Percentiles rank a stretch among this genome's conserved stretches.
Evolutionary conservation across 352 stramenopile genomes (phyloP).

Genomic region (Phytophthora sp.): DNA sequence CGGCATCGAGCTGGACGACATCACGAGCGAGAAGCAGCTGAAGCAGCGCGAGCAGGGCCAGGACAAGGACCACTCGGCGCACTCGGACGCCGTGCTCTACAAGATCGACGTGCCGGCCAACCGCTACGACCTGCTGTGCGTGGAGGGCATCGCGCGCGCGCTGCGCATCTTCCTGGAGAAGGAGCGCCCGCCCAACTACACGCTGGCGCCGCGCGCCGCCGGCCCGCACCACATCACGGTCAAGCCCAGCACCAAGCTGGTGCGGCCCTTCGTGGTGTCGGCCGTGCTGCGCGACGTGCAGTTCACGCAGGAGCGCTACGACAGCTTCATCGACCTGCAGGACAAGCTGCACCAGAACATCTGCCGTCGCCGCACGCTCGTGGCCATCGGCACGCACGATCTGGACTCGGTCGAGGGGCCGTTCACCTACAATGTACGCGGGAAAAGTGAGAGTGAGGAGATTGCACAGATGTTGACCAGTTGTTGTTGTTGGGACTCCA

Average conservation of each 20-base stretch:
- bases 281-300: constrained; percentile 96
- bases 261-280: constrained; percentile 98
- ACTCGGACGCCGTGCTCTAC: constrained; percentile 96
- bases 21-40: constrained; percentile 89
- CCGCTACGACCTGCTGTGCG: constrained; percentile 99
- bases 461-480: neutral
- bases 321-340: constrained; percentile 99
- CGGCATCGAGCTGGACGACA: constrained; percentile 97
- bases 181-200: constrained; percentile 91
- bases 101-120: constrained; percentile 99
- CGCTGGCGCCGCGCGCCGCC: constrained; percentile 59
- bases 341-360: constrained; percentile 99
- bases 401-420: constrained; percentile 95
- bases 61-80: constrained; percentile 60
- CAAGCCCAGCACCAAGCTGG: constrained; percentile 85
- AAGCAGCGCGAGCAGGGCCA: constrained; percentile 85
- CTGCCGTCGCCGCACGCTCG: constrained; percentile 98
- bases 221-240: constrained; percentile 87
- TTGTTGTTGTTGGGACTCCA: constrained; percentile 32
- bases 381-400: constrained; percentile 99
- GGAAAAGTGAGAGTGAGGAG: neutral
- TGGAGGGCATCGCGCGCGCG: constrained; percentile 97
- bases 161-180: constrained; percentile 98
- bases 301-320: constrained; percentile 96
- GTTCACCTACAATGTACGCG: constrained; percentile 90